phyloP scores from a whole-genome alignment of 2,329 filamentous ascomycete genomes.

The Ceratocystis harringtonii region DNA sequence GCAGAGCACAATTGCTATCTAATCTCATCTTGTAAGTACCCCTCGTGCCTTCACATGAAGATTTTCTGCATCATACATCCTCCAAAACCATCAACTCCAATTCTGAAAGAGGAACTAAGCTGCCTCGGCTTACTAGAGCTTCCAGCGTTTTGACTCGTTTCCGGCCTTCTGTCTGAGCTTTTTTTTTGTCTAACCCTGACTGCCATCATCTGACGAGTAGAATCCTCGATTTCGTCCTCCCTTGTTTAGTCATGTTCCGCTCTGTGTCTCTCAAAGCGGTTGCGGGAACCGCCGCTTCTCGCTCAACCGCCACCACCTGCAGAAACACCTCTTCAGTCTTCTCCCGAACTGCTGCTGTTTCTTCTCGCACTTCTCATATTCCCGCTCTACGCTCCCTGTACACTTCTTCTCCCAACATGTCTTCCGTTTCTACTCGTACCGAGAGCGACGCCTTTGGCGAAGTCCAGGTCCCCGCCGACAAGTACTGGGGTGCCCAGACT shows the following conservation, averaged over 20 bases:
- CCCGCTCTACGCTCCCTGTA: slow-evolving; percentile 24
- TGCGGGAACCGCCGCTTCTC: slow-evolving; percentile 9
- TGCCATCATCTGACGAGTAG: slow-evolving; percentile 13
- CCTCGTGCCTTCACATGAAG: background rate
- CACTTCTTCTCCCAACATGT: slow-evolving; percentile 34
- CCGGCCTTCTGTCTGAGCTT: slow-evolving; percentile 10
- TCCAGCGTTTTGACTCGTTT: slow-evolving; percentile 8
- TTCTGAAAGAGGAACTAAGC: background rate
- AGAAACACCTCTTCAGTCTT: slow-evolving; percentile 8
- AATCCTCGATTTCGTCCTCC: slow-evolving; percentile 6
- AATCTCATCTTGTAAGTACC: slow-evolving; percentile 2
- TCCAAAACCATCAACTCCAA: slow-evolving; percentile 4
- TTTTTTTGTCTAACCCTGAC: slow-evolving; percentile 5
- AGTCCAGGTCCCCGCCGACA: slow-evolving; percentile 78
- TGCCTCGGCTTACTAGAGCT: slow-evolving; percentile 5
- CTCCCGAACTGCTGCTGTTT: background rate
- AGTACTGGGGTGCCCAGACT: slow-evolving; percentile 98
- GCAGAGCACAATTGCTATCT: background rate
- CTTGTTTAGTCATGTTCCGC: slow-evolving; percentile 16
- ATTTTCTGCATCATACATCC: background rate
- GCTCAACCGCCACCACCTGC: background rate
- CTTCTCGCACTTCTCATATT: slow-evolving; percentile 7
- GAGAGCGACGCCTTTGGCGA: slow-evolving; percentile 98
- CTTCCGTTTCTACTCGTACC: slow-evolving; percentile 43
- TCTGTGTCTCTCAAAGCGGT: slow-evolving; percentile 14